Evolutionary conservation across 345 rosid genomes (phyloP), one percentile per base, ranked within the genome.

Genomic region (Euphorbia peplus): DNA sequence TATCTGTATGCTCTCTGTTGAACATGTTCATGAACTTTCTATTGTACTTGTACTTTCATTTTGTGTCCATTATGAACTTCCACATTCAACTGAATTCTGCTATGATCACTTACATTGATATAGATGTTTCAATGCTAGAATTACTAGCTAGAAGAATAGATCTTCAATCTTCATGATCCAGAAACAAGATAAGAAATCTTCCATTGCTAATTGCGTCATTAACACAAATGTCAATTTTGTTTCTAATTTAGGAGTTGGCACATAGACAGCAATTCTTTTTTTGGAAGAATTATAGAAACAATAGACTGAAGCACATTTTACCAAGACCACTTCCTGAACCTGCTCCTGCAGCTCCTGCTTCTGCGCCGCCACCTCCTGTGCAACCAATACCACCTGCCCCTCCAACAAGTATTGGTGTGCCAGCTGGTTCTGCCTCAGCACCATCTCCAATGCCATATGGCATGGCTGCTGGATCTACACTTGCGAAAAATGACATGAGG

Each of bases 241-340:
- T 70, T 51, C 50, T 60, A 54, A 32, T 80, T 21, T 73, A 95
- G 99, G 99, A 95, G 73, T 69, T 92, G 86, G 88, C 89, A 1
- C 99, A 95, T 79, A 84, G 99, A 71, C 98, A 92, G 79, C 97
- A 95, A 75, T 95, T 95, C 84, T 95, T 84, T 75, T 95, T 76
- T 74, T 95, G 98, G 99, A 95, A 95, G 85, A 95, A 95, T 84
- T 86, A 95, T 68, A 83, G 97, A 74, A 95, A 88, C 85, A 95
- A 95, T 72, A 76, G 97, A 64, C 70, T 95, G 81, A 92, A 88
- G 75, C 97, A 92, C 87, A 92, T 95, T 67, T 71, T 85, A 78
- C 98, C 97, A 3, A 86, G 91, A 81, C 88, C 92, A 62, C 95
- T 89, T 78, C 97, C 97, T n/a, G 99, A 95, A 72, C 86, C 89